A percentile compares a stretch with the other conserved stretches of the same genome.
These are phyloP conservation scores for Ceratocystis cubensis DNA, from an alignment of 2,329 filamentous ascomycete species.

Conservation along the genomic window DNA sequence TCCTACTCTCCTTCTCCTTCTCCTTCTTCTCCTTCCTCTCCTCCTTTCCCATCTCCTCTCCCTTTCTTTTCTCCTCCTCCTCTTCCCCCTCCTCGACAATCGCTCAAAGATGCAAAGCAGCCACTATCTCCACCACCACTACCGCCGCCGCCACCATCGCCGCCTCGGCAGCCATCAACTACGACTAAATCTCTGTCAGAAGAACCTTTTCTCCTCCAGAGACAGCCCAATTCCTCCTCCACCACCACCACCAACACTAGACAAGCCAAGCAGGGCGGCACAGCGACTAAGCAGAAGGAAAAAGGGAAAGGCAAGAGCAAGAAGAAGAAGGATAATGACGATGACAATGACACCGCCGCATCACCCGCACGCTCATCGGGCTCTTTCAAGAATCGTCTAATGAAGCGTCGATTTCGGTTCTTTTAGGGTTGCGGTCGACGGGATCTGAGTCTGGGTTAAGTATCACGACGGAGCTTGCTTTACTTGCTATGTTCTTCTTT, in stretches of 20 bases:
- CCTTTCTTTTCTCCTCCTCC: too few relatives aligned
- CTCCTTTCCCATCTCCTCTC: too few relatives aligned
- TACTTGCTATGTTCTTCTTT: conserved; percentile 1
- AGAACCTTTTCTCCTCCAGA: background rate
- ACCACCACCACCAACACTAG: background rate
- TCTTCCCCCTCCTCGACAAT: background rate
- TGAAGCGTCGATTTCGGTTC: conserved; percentile 14
- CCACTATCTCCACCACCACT: background rate
- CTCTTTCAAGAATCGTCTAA: conserved; percentile 7
- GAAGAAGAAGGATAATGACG: background rate
- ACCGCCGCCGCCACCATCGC: background rate
- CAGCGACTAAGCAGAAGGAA: conserved; percentile 8
- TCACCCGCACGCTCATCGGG: background rate
- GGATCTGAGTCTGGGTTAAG: background rate
- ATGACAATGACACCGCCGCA: background rate
- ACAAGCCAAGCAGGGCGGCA: background rate
- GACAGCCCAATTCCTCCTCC: background rate
- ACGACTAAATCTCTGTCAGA: background rate
- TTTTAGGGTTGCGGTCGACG: conserved; percentile 7
- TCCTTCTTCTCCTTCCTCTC: too few relatives aligned
- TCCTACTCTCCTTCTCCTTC: too few relatives aligned
- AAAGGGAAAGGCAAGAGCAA: conserved; percentile 14
- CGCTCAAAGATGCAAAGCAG: background rate
- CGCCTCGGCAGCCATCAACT: background rate
- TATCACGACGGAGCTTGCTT: background rate